Conservation (phyloP, 805 yeast genomes). For the Kockiozyma suomiensis region DNA sequence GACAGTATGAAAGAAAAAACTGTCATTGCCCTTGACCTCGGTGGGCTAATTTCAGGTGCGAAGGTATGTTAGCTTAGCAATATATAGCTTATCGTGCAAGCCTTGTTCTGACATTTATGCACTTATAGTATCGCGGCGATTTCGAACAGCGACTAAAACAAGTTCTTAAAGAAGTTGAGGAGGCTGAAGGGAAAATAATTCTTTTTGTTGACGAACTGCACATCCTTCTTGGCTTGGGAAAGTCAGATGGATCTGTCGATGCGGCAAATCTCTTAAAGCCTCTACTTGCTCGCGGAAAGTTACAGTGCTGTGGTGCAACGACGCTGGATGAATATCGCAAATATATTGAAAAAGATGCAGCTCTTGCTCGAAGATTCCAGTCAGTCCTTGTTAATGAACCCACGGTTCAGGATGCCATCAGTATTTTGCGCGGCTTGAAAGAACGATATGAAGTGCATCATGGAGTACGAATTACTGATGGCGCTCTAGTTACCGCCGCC, state of each 20-base stretch:
- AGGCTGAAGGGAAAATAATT: conserved; percentile 71
- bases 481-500: conserved; percentile 93
- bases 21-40: conserved; percentile 81
- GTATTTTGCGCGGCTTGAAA: conserved; percentile 88
- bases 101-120: neutral
- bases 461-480: conserved; percentile 91
- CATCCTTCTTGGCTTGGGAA: conserved; percentile 84
- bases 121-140: conserved; percentile 75
- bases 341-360: conserved; percentile 95
- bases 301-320: conserved; percentile 96
- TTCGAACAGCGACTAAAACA: conserved; percentile 86
- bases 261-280: conserved; percentile 94
- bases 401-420: conserved; percentile 83
- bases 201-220: conserved; percentile 91
- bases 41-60: conserved; percentile 90
- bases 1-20: conserved; percentile 87
- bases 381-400: conserved; percentile 88
- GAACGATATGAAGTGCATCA: conserved; percentile 96
- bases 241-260: conserved; percentile 92
- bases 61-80: conserved; percentile 44
- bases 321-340: conserved; percentile 90
- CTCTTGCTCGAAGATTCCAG: conserved; percentile 90
- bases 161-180: conserved; percentile 81
- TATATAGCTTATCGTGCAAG: too few relatives aligned
- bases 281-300: conserved; percentile 85